A percentile compares a stretch with the other conserved stretches of the same genome.
Evolutionary conservation across 345 rosid genomes (phyloP).

Genomic region (Pugionium cornutum): DNA sequence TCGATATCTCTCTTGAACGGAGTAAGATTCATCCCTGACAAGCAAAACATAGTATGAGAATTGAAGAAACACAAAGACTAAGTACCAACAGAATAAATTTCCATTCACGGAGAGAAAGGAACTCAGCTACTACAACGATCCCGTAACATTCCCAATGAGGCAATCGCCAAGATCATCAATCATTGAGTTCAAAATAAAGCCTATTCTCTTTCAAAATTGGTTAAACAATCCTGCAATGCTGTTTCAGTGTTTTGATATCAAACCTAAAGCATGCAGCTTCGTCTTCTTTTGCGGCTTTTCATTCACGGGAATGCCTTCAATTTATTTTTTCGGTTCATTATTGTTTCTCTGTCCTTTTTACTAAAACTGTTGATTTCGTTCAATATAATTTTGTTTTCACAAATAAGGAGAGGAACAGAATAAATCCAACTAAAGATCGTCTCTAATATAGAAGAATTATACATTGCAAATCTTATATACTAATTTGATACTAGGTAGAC

Average conservation of each 20-base stretch:
- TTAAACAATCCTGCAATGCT: too few relatives aligned
- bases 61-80: conserved; percentile 1
- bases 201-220: conserved; percentile 1
- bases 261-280: conserved; percentile 8
- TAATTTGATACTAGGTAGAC: background rate
- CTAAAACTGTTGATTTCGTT: background rate
- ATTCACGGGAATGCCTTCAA: background rate
- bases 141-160: background rate
- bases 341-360: background rate
- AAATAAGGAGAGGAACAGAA: background rate
- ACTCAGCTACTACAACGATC: background rate
- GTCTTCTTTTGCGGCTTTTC: background rate
- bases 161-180: background rate
- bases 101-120: background rate
- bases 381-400: background rate
- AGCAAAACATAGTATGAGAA: conserved; percentile 1
- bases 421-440: background rate
- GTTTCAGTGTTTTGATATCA: background rate
- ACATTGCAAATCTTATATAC: background rate
- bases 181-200: background rate
- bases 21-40: conserved; percentile 44
- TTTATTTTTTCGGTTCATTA: conserved; percentile 4
- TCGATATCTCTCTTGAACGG: conserved; percentile 63
- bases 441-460: background rate
- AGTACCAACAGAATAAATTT: background rate